Base-by-base conservation (phyloP, 2,329 filamentous ascomycete genomes). In the Verruconis gallopava region DNA sequence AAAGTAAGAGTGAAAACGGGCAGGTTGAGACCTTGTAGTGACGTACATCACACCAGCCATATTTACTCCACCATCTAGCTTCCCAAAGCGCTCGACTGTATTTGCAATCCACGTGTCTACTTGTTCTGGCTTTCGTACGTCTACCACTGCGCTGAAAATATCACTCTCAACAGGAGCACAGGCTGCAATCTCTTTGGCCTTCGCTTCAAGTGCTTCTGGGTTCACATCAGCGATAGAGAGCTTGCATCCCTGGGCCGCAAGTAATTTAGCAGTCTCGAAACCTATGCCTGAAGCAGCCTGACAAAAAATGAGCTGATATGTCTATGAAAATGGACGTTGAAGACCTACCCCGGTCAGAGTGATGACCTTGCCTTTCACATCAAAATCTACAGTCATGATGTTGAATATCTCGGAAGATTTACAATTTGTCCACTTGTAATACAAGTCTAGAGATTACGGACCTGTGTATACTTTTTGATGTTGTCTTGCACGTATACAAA, bases 41-140 rank as follows among this genome's bases (percentile, higher is more conserved):
- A n/a, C n/a, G n/a, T n/a, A n/a, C 47, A 69, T 67, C 34, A 64
- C 51, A 35, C 71, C 69, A 4, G 62, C 61, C 5, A 63, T 45
- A 45, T 65, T 65, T 6, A 56, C 61, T 1, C 58, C 60, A 4
- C 58, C 60, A 38, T 63, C 57, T 4, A 64, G 52, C 13, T 46
- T 51, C 3, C 57, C 57, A 18, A 59, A 59, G 15, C 45, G 49
- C 12, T 45, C 33, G 0, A 60, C 53, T 1, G 60, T 60, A 6
- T 52, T 43, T 1, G 46, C 39, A 28, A 60, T 59, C 62, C 61
- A 65, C 2, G 38, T 42, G 18, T 59, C 51, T 11, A 65, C 61
- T 18, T 56, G 46, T 2, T 48, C 44, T 13, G 51, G 48, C 6
- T 55, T 48, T 3, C 55, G 50, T 0, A 64, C 60, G 32, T 64